These are phyloP conservation scores for Sarcomyxa edulis DNA, from an alignment of 768 basidiomycete genomes.

Conservation along the genomic window DNA sequence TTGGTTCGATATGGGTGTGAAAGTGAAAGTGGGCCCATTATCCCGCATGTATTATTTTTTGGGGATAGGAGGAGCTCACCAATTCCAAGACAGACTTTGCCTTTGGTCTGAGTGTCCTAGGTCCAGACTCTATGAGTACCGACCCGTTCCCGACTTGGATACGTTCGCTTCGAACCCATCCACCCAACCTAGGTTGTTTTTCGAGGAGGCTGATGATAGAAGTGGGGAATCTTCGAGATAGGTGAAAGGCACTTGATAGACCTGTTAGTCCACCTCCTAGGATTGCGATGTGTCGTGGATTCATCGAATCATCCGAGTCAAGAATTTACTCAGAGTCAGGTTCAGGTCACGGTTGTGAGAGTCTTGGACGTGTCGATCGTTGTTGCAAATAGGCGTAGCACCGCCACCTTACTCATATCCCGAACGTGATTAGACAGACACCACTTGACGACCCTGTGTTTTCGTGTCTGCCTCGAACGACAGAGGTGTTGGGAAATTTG, in stretches of 20 bases:
- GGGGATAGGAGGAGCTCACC: conserved; percentile 59
- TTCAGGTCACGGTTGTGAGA: too few species aligned
- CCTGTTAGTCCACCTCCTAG: conserved; percentile 83
- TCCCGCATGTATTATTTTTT: too few species aligned
- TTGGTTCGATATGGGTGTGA: too few species aligned
- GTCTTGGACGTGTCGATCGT: too few species aligned
- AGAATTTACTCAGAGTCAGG: too few species aligned
- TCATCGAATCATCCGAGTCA: conserved; percentile 8
- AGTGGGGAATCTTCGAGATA: conserved; percentile 58
- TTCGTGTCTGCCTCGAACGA: too few species aligned
- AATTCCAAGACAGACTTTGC: conserved; percentile 71
- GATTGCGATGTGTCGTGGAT: conserved; percentile 46
- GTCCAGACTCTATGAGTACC: conserved; percentile 79
- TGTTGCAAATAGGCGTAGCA: too few species aligned
- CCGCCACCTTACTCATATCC: too few species aligned
- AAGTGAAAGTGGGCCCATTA: too few species aligned
- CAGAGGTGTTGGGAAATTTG: too few species aligned
- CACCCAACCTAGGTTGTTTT: conserved; percentile 58
- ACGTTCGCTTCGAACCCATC: conserved; percentile 75
- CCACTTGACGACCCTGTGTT: too few species aligned
- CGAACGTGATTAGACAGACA: too few species aligned
- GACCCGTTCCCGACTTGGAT: conserved; percentile 30
- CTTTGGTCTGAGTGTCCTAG: conserved; percentile 79
- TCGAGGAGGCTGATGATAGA: conserved; percentile 68
- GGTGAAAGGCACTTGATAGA: conserved; percentile 75